phyloP scores from a whole-genome alignment of 371 early-diverging fungal species.

The Rhizopus microsporus region DNA sequence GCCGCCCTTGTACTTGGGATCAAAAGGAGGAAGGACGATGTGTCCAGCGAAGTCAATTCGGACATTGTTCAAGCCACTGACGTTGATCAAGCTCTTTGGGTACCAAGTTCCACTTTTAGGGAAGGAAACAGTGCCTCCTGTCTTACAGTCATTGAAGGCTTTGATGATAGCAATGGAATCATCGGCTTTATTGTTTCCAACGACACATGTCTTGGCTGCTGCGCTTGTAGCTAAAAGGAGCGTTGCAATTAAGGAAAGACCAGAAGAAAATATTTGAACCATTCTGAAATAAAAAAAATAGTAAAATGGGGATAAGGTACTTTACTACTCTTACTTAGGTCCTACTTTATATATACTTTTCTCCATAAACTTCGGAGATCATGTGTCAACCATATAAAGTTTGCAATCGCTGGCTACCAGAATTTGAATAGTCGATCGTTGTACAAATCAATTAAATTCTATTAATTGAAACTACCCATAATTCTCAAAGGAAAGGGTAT shows the following conservation, averaged over 20 bases:
- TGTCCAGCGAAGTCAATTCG: slow-evolving; percentile 32
- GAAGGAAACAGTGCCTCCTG: slow-evolving; percentile 39
- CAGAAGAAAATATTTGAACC: slow-evolving; percentile 1
- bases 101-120: slow-evolving; percentile 28
- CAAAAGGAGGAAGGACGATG: slow-evolving; percentile 28
- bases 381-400: too few species aligned
- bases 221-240: not conserved
- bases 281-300: not conserved
- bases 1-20: slow-evolving; percentile 24
- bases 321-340: too few species aligned
- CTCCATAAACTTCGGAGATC: too few species aligned
- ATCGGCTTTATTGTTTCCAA: slow-evolving; percentile 21
- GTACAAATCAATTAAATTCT: too few species aligned
- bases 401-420: too few species aligned
- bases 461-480: too few species aligned
- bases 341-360: too few species aligned
- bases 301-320: too few species aligned
- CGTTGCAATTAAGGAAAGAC: not conserved
- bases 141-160: slow-evolving; percentile 34
- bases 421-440: too few species aligned
- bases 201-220: slow-evolving; percentile 25
- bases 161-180: slow-evolving; percentile 27
- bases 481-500: too few species aligned
- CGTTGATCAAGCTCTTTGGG: slow-evolving; percentile 19
- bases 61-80: slow-evolving; percentile 29